These are phyloP conservation scores for Daldinia concentrica DNA, from an alignment of 495 filamentous ascomycete genomes.

Conservation along the genomic window DNA sequence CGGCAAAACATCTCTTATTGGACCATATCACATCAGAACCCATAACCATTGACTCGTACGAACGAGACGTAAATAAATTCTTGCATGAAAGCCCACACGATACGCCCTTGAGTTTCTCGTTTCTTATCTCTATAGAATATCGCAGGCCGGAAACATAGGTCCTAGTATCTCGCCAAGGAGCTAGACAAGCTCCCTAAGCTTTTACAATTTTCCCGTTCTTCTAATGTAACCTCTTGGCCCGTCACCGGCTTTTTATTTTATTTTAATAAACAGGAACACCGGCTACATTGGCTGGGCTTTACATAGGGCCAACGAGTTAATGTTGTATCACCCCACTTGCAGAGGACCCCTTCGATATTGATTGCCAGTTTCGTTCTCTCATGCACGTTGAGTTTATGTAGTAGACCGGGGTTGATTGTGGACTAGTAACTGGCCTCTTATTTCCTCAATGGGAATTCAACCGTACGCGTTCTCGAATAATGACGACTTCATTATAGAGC, in stretches of 20 bases:
- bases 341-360: conserved; percentile 39
- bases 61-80: conserved; percentile 3
- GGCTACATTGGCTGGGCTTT: conserved; percentile 31
- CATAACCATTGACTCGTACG: neutral
- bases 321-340: conserved; percentile 37
- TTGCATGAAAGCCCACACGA: conserved; percentile 5
- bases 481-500: conserved; percentile 15
- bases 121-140: conserved; percentile 8
- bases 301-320: conserved; percentile 34
- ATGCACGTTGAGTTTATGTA: conserved; percentile 13
- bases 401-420: conserved; percentile 9
- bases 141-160: conserved; percentile 10
- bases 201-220: conserved; percentile 30
- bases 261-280: conserved; percentile 18
- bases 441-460: conserved; percentile 24
- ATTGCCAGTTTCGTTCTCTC: conserved; percentile 22
- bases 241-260: conserved; percentile 38
- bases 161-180: conserved; percentile 19
- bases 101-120: conserved; percentile 15
- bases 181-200: conserved; percentile 28
- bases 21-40: too few relatives aligned
- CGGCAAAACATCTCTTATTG: neutral
- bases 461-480: conserved; percentile 26
- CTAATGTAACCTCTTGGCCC: conserved; percentile 19
- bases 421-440: neutral